Percentiles rank a stretch among this genome's conserved stretches.
phyloP scores from a whole-genome alignment of 2,329 filamentous ascomycete species.

The Trichoderma sp. region DNA sequence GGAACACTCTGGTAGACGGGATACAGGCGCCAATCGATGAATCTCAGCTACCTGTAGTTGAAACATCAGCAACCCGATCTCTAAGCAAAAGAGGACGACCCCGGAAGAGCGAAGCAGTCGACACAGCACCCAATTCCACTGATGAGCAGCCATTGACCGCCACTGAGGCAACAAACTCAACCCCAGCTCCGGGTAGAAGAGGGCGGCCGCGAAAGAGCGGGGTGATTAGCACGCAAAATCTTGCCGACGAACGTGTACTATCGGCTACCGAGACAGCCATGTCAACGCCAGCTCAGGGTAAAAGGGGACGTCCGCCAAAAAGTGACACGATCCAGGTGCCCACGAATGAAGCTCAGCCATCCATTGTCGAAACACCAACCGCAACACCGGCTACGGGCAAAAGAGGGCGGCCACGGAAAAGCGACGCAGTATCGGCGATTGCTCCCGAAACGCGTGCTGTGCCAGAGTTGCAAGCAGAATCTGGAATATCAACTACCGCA shows the following conservation, averaged over 20 bases:
- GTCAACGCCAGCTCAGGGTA: background rate
- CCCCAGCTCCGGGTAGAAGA: background rate
- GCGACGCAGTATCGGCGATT: background rate
- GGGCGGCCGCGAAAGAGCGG: conserved; percentile 1
- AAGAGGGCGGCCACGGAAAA: conserved; percentile 1
- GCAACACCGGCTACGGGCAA: background rate
- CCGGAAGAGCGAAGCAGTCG: background rate
- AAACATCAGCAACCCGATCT: background rate
- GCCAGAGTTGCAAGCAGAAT: background rate
- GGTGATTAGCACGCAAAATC: background rate
- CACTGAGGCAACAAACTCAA: background rate
- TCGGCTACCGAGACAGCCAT: background rate
- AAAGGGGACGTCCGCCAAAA: background rate
- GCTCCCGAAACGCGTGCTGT: background rate
- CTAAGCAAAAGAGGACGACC: background rate
- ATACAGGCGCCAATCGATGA: background rate
- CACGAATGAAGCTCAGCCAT: background rate
- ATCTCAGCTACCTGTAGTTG: background rate
- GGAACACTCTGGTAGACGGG: background rate
- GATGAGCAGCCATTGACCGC: background rate
- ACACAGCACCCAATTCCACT: background rate
- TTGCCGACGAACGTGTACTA: background rate
- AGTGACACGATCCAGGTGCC: background rate
- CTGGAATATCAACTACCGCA: background rate
- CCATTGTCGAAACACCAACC: background rate